Evolutionary conservation across 129 eudicot species (phyloP).

Genomic region (Smallanthus sonchifolius): DNA sequence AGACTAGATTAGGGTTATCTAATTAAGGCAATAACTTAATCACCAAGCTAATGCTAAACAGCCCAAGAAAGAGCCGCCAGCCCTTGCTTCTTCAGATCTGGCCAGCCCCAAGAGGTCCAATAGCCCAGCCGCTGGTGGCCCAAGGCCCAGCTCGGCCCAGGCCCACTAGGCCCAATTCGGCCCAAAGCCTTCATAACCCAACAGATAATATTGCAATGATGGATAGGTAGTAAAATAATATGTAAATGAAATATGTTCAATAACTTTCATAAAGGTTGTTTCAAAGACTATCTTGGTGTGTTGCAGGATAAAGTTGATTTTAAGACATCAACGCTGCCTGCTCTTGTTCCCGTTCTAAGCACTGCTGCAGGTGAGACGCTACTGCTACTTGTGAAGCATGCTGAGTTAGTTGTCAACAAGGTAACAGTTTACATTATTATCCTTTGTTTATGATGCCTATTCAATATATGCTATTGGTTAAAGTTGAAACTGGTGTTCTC

Average conservation of each 20-base stretch:
- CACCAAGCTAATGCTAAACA: too few relatives aligned
- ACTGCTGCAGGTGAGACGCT: conserved; percentile 91
- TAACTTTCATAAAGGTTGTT: background rate
- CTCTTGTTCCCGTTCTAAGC: conserved; percentile 87
- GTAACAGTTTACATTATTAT: conserved; percentile 33
- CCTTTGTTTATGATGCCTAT: background rate
- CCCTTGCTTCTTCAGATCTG: too few relatives aligned
- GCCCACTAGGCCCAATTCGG: too few relatives aligned
- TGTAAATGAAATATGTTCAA: background rate
- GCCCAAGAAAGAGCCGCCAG: too few relatives aligned
- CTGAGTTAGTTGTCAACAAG: conserved; percentile 93
- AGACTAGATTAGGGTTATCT: too few relatives aligned
- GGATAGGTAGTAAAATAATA: background rate
- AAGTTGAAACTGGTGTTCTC: background rate
- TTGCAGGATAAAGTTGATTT: conserved; percentile 85
- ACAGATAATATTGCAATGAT: background rate
- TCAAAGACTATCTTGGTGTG: background rate
- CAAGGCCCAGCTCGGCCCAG: too few relatives aligned
- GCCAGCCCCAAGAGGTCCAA: too few relatives aligned
- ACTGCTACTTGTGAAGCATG: conserved; percentile 92
- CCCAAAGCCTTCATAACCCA: too few relatives aligned
- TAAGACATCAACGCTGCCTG: conserved; percentile 86
- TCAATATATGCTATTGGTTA: background rate
- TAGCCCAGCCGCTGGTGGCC: too few relatives aligned
- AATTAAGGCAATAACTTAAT: too few relatives aligned